phyloP scores from a whole-genome alignment of 78 protist genomes.

The Protostelium mycophagum region DNA sequence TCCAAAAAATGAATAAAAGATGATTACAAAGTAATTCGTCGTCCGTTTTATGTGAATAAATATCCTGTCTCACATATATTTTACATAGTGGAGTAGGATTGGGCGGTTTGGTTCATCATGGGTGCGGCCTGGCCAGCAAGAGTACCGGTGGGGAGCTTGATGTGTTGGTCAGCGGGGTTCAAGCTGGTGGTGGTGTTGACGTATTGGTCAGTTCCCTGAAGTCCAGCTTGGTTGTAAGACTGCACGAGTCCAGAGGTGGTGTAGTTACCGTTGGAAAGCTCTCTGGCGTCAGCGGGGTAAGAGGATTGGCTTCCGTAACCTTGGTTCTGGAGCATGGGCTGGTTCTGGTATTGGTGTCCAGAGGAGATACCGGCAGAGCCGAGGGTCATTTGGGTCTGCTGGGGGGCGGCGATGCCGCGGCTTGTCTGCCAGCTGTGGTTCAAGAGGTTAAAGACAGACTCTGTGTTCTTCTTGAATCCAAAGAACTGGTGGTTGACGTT shows the following conservation, averaged over 20 bases:
- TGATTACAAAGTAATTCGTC: too few relatives aligned
- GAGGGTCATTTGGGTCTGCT: background rate
- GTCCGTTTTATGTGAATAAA: too few relatives aligned
- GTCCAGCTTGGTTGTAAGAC: background rate
- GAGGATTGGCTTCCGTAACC: background rate
- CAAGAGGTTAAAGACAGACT: background rate
- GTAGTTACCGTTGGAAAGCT: background rate
- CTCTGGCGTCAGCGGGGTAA: background rate
- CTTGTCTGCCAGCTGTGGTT: background rate
- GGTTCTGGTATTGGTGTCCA: background rate
- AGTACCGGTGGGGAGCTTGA: too few relatives aligned
- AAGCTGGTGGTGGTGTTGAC: background rate
- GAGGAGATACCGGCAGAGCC: background rate
- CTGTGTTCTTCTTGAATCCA: background rate
- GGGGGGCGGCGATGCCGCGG: background rate
- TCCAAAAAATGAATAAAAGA: too few relatives aligned
- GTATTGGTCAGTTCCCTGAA: background rate
- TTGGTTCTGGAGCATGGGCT: too few relatives aligned
- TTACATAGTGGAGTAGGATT: too few relatives aligned
- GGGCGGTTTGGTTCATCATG: too few relatives aligned
- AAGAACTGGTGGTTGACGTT: slow-evolving; percentile 1
- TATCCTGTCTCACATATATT: too few relatives aligned
- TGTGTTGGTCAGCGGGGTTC: too few relatives aligned
- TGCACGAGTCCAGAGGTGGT: background rate
- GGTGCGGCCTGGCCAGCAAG: too few relatives aligned